Evolutionary conservation across 176 grass and related monocot species (phyloP), one percentile per base, ranked within the genome.

Genomic region (Eremochloa ophiuroides): DNA sequence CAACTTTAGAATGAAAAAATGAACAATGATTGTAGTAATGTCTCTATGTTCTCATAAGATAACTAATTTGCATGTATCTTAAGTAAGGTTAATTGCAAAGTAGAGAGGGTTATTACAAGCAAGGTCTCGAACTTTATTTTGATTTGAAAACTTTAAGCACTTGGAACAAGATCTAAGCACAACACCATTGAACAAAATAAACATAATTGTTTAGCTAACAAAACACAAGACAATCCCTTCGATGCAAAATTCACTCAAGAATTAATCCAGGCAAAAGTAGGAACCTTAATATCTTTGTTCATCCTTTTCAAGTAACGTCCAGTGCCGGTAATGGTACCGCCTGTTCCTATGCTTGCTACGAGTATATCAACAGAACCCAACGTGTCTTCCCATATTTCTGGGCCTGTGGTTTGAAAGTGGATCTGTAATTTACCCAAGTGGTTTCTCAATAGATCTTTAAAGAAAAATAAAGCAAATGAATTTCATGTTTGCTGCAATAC

Each of bases 351-450:
- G 90, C 93, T 98, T 71, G 93, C 93, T 80, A 98, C 82, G 79
- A 98, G 90, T 80, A 98, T 95, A 58, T 98, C 96, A 73, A 98
- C 93, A 82, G 79, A 68, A 80, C 90, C 93, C 88, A 93, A 80
- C 20, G 96, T 98, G 75, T 95, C 93, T 27, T 95, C 87, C 93
- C 96, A 98, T 91, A 95, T 98, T 93, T 98, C 96, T 84, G 90
- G 93, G 90, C 96, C 93, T 91, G 96, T 98, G 79, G 90, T 95
- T 95, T 98, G 78, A 90, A 95, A 98, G 88, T 98, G 96, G 83
- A 93, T 88, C 96, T 98, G 92, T 93, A 89, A 94, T 89, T 92
- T 92, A 97, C 62, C 79, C 31, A 91, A 94, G 63, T 90, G 76
- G 30, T 63, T 80, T 86, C 83, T 92, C 86, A 93, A 85, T 90